A percentile compares a stretch with the other conserved stretches of the same genome.
phyloP scores from a whole-genome alignment of 495 filamentous ascomycete genomes.

The Aspergillus sparsus region DNA sequence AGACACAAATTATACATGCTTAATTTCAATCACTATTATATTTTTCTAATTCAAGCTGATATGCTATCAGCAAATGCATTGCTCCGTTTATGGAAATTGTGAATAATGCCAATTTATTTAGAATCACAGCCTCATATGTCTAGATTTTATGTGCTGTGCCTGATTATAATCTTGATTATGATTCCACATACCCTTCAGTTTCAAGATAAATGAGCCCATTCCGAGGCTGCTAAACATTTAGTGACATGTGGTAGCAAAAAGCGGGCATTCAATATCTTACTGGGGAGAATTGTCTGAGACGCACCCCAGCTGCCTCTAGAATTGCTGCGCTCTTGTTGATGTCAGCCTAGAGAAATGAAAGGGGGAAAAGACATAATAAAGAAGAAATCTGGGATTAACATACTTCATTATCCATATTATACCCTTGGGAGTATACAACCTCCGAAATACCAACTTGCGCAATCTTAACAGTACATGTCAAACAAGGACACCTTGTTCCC shows the following conservation, averaged over 20 bases:
- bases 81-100: no score
- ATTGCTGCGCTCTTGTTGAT: constrained; percentile 67
- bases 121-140: no score
- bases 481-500: constrained; percentile 72
- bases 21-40: no score
- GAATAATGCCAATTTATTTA: no score
- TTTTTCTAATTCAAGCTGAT: no score
- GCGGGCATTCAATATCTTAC: constrained; percentile 47
- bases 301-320: constrained; percentile 72
- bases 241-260: constrained; percentile 5
- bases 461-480: constrained; percentile 99
- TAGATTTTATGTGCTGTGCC: no score
- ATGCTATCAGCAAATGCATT: no score
- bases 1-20: no score
- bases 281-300: constrained; percentile 77
- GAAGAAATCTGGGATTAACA: constrained; percentile 9
- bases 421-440: constrained; percentile 90
- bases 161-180: background rate
- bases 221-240: constrained; percentile 39
- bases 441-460: constrained; percentile 92
- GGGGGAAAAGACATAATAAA: background rate
- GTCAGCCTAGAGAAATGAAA: constrained; percentile 17
- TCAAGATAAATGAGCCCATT: constrained; percentile 53
- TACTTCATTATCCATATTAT: constrained; percentile 82
- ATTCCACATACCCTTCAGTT: constrained; percentile 4